Evolutionary conservation across 2,329 filamentous ascomycete genomes (phyloP).

Genomic region (Colletotrichum siamense): DNA sequence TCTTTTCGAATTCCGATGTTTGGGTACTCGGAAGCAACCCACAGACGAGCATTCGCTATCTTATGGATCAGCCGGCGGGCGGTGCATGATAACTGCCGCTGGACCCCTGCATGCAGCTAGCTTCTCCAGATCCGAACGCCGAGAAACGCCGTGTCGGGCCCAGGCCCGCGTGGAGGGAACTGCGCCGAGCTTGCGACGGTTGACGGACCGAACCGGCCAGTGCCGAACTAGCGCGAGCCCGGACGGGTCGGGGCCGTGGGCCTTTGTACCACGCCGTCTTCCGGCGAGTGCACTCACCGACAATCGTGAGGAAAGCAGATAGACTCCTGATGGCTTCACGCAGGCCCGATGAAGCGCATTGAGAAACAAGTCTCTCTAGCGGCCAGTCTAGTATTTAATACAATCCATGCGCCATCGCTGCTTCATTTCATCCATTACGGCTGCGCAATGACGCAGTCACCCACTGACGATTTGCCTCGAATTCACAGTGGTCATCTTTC

Average conservation of each 20-base stretch:
- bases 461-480: not conserved
- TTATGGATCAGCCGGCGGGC: not conserved
- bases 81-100: not conserved
- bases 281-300: not conserved
- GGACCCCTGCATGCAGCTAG: not conserved
- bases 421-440: not conserved
- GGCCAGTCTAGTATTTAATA: not conserved
- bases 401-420: not conserved
- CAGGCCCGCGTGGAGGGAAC: not conserved
- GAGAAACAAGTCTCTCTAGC: not conserved
- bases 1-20: fast-evolving
- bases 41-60: not conserved
- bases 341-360: not conserved
- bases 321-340: not conserved
- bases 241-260: not conserved
- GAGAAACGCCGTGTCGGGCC: not conserved
- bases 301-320: not conserved
- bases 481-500: not conserved
- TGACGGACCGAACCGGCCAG: not conserved
- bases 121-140: not conserved
- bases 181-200: not conserved
- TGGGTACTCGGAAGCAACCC: not conserved
- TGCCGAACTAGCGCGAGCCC: not conserved
- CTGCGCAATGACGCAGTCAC: not conserved
- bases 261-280: not conserved